A percentile compares a stretch with the other conserved stretches of the same genome.
Conservation (phyloP, 164 flowering plant species). For the Nelumbo lutea region DNA sequence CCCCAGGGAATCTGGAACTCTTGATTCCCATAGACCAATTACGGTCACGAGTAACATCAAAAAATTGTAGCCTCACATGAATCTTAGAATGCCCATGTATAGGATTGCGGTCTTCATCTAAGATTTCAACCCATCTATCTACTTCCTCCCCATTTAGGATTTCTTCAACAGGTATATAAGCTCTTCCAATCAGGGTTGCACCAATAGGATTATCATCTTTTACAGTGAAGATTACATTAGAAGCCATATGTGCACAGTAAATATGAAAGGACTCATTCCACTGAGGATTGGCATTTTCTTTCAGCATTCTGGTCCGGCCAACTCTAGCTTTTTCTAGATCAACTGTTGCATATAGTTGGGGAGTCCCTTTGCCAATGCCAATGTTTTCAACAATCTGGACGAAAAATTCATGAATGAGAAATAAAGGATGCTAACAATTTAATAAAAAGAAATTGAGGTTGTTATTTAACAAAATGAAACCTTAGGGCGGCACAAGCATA, state of each 20-base stretch:
- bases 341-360: slow-evolving; percentile 63
- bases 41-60: slow-evolving; percentile 44
- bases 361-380: slow-evolving; percentile 54
- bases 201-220: slow-evolving; percentile 74
- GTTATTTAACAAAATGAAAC: not conserved
- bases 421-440: not conserved
- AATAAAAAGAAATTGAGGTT: not conserved
- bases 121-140: slow-evolving; percentile 61
- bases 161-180: slow-evolving; percentile 56
- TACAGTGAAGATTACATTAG: slow-evolving; percentile 57
- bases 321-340: slow-evolving; percentile 69
- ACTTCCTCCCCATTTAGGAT: slow-evolving; percentile 56
- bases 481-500: too few relatives aligned
- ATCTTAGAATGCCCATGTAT: slow-evolving; percentile 43
- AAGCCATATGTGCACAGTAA: slow-evolving; percentile 70
- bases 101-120: slow-evolving; percentile 50
- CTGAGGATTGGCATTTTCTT: slow-evolving; percentile 44
- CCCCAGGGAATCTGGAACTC: slow-evolving; percentile 58
- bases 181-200: slow-evolving; percentile 71
- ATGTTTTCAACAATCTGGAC: slow-evolving; percentile 46
- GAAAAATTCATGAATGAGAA: not conserved
- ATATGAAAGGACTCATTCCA: slow-evolving; percentile 83
- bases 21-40: slow-evolving; percentile 52
- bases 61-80: slow-evolving; percentile 63
- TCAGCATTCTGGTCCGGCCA: slow-evolving; percentile 56